Conservation (phyloP, 306 rosid genomes). For the Hippophae rhamnoides region DNA sequence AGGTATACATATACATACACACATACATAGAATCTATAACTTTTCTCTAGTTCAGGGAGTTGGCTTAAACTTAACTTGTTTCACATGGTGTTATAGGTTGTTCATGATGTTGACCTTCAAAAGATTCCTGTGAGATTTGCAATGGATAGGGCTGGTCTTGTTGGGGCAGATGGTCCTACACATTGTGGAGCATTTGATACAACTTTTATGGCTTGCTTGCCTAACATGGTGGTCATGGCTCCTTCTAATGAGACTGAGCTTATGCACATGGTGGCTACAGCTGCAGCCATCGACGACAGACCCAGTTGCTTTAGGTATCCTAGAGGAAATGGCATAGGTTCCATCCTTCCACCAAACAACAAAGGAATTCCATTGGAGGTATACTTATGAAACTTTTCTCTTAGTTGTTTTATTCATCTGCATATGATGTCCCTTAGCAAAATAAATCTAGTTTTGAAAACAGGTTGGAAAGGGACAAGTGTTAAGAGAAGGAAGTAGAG, state of each 20-base stretch:
- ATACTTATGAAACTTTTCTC: not conserved
- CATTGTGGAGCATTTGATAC: slow-evolving; percentile 71
- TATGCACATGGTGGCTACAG: slow-evolving; percentile 62
- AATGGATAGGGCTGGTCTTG: slow-evolving; percentile 52
- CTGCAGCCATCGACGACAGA: slow-evolving; percentile 57
- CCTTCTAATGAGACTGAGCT: slow-evolving; percentile 53
- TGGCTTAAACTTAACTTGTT: not conserved
- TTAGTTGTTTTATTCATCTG: not conserved
- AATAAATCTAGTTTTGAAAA: slow-evolving; percentile 1
- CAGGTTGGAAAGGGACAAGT: slow-evolving; percentile 62
- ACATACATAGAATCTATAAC: not conserved
- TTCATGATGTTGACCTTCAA: slow-evolving; percentile 66
- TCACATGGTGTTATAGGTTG: slow-evolving; percentile 26
- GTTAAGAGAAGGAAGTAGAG: slow-evolving; percentile 42
- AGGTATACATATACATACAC: slow-evolving; percentile 25
- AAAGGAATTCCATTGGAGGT: slow-evolving; percentile 53
- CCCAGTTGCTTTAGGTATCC: slow-evolving; percentile 66
- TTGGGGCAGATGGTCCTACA: slow-evolving; percentile 69
- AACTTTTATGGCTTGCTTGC: slow-evolving; percentile 61
- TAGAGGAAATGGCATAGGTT: slow-evolving; percentile 50
- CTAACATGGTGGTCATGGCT: slow-evolving; percentile 71
- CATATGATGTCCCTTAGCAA: not conserved
- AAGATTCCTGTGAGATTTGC: slow-evolving; percentile 61
- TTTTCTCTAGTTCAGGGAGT: not conserved
- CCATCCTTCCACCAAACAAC: slow-evolving; percentile 42